Evolutionary conservation across 2,329 filamentous ascomycete species (phyloP).

Genomic region (Venturia pyrina): DNA sequence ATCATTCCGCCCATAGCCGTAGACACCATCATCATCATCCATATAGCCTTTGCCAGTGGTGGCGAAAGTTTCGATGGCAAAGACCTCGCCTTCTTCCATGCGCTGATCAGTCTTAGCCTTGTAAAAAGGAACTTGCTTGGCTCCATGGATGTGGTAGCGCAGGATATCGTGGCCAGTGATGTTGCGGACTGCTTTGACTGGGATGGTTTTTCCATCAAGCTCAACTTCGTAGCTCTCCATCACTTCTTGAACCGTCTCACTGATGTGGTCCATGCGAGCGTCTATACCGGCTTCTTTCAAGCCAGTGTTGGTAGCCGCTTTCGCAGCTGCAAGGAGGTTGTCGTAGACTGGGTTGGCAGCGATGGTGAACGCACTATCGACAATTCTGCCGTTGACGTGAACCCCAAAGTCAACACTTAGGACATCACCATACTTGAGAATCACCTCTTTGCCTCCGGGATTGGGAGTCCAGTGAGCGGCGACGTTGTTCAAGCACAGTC

Average conservation of each 20-base stretch:
- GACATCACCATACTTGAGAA: constrained; percentile 55
- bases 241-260: constrained; percentile 72
- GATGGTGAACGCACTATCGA: constrained; percentile 62
- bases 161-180: constrained; percentile 84
- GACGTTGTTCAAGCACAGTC: constrained; percentile 73
- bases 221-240: constrained; percentile 93
- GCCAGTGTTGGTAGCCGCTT: constrained; percentile 62
- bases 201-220: constrained; percentile 66
- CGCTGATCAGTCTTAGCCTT: constrained; percentile 80
- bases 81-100: constrained; percentile 98
- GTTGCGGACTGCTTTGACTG: constrained; percentile 77
- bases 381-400: constrained; percentile 60
- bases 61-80: constrained; percentile 93
- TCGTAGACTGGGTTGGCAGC: constrained; percentile 60
- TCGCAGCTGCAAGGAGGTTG: constrained; percentile 55
- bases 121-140: constrained; percentile 88
- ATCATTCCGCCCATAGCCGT: constrained; percentile 22
- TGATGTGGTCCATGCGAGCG: constrained; percentile 76
- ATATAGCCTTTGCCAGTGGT: constrained; percentile 86
- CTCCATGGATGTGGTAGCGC: constrained; percentile 82
- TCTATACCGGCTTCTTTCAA: constrained; percentile 85
- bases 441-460: constrained; percentile 71
- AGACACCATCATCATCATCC: constrained; percentile 60
- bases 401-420: constrained; percentile 67
- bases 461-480: constrained; percentile 84